Evolutionary conservation across 345 rosid genomes (phyloP), one percentile per base, ranked within the genome.

Genomic region (Cardiospermum halicacabum): DNA sequence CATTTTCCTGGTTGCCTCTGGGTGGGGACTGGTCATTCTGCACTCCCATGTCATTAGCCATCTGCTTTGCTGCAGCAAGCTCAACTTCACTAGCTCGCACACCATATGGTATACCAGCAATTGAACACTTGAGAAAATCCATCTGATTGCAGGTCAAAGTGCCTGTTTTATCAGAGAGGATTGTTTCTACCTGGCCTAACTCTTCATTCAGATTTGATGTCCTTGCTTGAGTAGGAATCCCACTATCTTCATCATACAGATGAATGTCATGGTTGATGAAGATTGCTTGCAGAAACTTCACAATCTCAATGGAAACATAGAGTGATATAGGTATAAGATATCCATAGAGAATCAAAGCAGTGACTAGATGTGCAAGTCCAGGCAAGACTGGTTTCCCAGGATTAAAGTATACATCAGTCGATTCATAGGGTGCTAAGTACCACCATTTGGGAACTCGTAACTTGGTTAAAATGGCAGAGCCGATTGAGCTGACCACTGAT

Each of bases 121-220:
- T 84, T 4, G 99, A 95, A 74, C 99, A 95, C 78, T 89, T 95
- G 58, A 89, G 75, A 80, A 91, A 95, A 75, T 95, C 97, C 99
- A 95, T 95, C 77, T 95, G 99, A 72, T 91, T 95, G 76, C 99
- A 91, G 42, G 99, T 95, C 82, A 95, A 79, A 12, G 99, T 95
- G 62, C 99, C 99, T 0, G 99, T 95, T 80, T 95, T 95, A 62
- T 95, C 99, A 39, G 99, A 95, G 24, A 95, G 96, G 65, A 95
- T 91, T 0, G 97, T 95, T 68, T 89, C 97, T 28, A 95, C 96
- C 75, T 89, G 97, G 57, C 99, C 99, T 78, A 95, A 79, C 81
- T 95, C 99, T 76, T 95, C 99, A 19, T 95, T 95, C 58, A 95
- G 80, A 77, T 95, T 95, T 48, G 99, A 95, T 25, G 99, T 95